Percentiles rank a stretch among this genome's conserved stretches.
phyloP scores from a whole-genome alignment of 73 alveolate species.

The Paramecium caudatum region DNA sequence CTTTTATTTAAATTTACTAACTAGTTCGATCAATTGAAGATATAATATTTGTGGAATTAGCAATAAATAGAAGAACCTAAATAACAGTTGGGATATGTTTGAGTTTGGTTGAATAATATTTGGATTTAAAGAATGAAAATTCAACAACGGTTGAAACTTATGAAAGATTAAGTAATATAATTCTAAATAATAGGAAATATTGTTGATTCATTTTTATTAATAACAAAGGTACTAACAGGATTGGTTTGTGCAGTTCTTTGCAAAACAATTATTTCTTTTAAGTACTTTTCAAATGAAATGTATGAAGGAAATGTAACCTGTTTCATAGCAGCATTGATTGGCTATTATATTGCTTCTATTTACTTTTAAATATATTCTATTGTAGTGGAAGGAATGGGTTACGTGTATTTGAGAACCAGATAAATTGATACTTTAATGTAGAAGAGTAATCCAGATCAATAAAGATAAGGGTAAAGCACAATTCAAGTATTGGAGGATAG shows the following conservation, averaged over 20 bases:
- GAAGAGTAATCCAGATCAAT: too few relatives aligned
- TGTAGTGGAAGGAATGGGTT: not conserved
- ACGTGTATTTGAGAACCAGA: not conserved
- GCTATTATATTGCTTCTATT: slow-evolving; percentile 32
- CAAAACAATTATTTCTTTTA: not conserved
- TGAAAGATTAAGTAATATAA: slow-evolving; percentile 45
- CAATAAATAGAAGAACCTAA: not conserved
- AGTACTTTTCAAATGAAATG: slow-evolving; percentile 1
- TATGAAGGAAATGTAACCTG: slow-evolving; percentile 13
- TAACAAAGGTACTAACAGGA: not conserved
- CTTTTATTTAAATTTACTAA: not conserved
- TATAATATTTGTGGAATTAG: not conserved
- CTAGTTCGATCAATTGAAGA: not conserved
- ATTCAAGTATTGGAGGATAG: not conserved
- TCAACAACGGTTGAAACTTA: not conserved
- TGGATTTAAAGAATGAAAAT: not conserved
- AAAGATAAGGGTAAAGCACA: not conserved
- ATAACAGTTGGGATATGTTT: not conserved
- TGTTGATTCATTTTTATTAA: slow-evolving; percentile 1
- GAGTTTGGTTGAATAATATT: not conserved
- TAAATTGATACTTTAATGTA: too few relatives aligned
- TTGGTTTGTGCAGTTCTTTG: not conserved
- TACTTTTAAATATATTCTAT: slow-evolving; percentile 28
- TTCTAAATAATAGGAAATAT: slow-evolving; percentile 37
- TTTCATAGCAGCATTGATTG: slow-evolving; percentile 45